These are phyloP conservation scores for Tetrahymena elliotti DNA, from an alignment of 73 alveolate species.

Conservation along the genomic window DNA sequence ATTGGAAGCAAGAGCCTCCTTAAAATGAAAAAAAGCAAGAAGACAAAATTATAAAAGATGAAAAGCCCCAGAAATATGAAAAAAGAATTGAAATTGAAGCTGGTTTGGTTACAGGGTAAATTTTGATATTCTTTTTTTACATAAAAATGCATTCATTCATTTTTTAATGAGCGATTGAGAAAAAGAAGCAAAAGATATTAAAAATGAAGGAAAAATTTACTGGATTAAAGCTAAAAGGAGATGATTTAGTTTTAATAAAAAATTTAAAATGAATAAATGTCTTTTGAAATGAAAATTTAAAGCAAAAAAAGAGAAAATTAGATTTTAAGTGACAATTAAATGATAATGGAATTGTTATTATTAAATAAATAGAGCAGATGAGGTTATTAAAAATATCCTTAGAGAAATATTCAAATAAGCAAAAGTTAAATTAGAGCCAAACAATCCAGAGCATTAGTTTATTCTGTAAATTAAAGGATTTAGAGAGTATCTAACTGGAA, in stretches of 20 bases:
- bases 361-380: slow-evolving; percentile 48
- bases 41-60: background rate
- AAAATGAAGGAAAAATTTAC: background rate
- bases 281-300: too few relatives aligned
- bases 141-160: background rate
- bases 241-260: background rate
- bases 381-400: slow-evolving; percentile 61
- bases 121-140: background rate
- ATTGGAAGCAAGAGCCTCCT: background rate
- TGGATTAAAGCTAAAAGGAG: background rate
- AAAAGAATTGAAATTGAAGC: slow-evolving; percentile 32
- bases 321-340: too few relatives aligned
- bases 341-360: too few relatives aligned
- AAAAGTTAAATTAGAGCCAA: slow-evolving; percentile 45
- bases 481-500: slow-evolving; percentile 78
- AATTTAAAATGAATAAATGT: too few relatives aligned
- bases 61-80: background rate
- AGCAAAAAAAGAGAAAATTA: background rate
- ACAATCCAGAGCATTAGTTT: slow-evolving; percentile 35
- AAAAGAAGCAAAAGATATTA: background rate
- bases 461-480: slow-evolving; percentile 70
- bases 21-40: background rate
- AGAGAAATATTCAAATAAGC: slow-evolving; percentile 44
- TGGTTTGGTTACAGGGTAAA: slow-evolving; percentile 23
- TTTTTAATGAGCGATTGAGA: background rate